These are phyloP conservation scores for Ustilago loliicola DNA, from an alignment of 1,284 basidiomycete species.

Conservation along the genomic window DNA sequence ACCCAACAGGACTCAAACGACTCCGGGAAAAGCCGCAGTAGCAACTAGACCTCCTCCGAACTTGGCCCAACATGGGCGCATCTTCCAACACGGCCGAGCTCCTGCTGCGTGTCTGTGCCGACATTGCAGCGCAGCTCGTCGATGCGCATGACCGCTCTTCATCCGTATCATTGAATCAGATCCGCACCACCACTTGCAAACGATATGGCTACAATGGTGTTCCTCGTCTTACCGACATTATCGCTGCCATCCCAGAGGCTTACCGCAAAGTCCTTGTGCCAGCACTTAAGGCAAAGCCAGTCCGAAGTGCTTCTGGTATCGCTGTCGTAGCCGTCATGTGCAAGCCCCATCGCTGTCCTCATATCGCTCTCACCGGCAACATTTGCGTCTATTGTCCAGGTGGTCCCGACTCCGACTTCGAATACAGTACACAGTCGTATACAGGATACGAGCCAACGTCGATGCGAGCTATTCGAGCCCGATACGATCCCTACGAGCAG, in stretches of 20 bases:
- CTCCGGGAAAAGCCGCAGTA: neutral
- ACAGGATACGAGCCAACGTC: conserved; percentile 97
- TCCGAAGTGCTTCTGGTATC: conserved; percentile 97
- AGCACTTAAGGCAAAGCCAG: conserved; percentile 91
- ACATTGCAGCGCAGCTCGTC: conserved; percentile 93
- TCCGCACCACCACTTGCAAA: conserved; percentile 89
- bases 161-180: conserved; percentile 84
- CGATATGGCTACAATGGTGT: conserved; percentile 87
- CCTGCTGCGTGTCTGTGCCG: conserved; percentile 90
- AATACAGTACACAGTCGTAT: conserved; percentile 97
- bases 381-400: conserved; percentile 99
- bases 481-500: conserved; percentile 99
- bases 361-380: conserved; percentile 99
- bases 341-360: conserved; percentile 98
- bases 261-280: conserved; percentile 92
- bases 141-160: conserved; percentile 80
- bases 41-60: neutral
- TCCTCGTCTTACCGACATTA: conserved; percentile 95
- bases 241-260: conserved; percentile 97
- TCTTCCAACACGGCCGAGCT: conserved; percentile 80
- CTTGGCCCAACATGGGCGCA: conserved; percentile 44
- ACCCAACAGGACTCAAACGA: no score
- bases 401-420: conserved; percentile 98
- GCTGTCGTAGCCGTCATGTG: conserved; percentile 99
- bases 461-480: conserved; percentile 97